A percentile compares a stretch with the other conserved stretches of the same genome.
phyloP scores from a whole-genome alignment of 2,329 filamentous ascomycete species.

The Myrmaecium sp. region DNA sequence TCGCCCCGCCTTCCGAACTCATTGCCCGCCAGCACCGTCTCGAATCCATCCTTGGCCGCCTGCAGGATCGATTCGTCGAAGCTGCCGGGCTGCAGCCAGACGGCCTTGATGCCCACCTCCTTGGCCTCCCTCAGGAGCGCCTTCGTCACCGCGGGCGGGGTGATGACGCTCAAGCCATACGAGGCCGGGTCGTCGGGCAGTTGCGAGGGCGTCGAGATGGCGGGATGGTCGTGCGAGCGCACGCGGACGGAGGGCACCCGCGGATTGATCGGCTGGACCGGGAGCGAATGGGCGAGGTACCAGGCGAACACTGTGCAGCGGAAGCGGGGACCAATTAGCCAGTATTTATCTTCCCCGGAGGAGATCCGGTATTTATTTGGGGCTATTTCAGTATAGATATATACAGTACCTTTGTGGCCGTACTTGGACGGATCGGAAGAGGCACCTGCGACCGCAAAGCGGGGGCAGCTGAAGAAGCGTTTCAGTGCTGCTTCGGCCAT shows the following conservation, averaged over 20 bases:
- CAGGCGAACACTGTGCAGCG: constrained; percentile 60
- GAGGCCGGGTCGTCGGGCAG: constrained; percentile 45
- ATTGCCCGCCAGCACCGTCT: background rate
- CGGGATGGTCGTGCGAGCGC: constrained; percentile 39
- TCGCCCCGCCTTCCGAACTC: constrained; percentile 7
- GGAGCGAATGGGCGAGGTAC: constrained; percentile 64
- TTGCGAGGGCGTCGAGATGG: constrained; percentile 46
- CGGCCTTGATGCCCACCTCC: constrained; percentile 50
- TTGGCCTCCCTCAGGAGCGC: constrained; percentile 63
- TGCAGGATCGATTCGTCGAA: constrained; percentile 46
- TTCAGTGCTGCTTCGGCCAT: constrained; percentile 47
- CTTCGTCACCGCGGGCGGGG: constrained; percentile 62
- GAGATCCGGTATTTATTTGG: too few species aligned
- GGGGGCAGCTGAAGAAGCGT: constrained; percentile 62
- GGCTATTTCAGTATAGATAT: too few species aligned
- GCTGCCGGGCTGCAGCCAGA: constrained; percentile 84
- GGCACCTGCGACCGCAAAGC: constrained; percentile 80
- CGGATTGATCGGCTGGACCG: constrained; percentile 74
- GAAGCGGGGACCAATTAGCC: too few species aligned
- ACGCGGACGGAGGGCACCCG: constrained; percentile 47
- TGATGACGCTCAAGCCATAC: constrained; percentile 74
- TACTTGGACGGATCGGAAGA: constrained; percentile 73
- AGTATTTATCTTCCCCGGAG: too few species aligned
- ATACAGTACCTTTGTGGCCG: constrained; percentile 63
- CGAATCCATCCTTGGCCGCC: constrained; percentile 1